Evolutionary conservation across 2,329 filamentous ascomycete species (phyloP).

Genomic region (Orbilia javanica): DNA sequence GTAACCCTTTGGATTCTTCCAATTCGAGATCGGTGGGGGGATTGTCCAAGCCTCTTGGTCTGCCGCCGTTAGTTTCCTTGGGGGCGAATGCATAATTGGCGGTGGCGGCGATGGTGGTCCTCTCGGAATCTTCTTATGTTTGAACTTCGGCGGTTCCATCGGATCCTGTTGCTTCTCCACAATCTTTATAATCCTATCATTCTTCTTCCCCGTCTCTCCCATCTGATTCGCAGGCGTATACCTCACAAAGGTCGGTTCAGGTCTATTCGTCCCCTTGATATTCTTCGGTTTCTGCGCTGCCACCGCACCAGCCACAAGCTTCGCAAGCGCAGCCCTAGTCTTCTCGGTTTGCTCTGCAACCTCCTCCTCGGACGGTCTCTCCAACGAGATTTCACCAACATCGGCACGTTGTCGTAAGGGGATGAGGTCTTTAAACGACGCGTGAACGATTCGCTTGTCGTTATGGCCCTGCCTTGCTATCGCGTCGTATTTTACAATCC

Average conservation of each 20-base stretch:
- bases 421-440: slow-evolving; percentile 96
- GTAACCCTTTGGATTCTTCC: slow-evolving; percentile 99
- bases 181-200: slow-evolving; percentile 98
- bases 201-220: slow-evolving; percentile 86
- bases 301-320: slow-evolving; percentile 84
- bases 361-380: slow-evolving; percentile 85
- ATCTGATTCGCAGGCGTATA: slow-evolving; percentile 98
- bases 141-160: slow-evolving; percentile 97
- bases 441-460: slow-evolving; percentile 86
- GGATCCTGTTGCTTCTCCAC: slow-evolving; percentile 93
- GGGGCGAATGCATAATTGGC: slow-evolving; percentile 93
- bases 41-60: slow-evolving; percentile 98
- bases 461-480: slow-evolving; percentile 90
- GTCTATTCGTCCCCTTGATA: slow-evolving; percentile 81
- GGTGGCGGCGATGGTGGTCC: slow-evolving; percentile 92
- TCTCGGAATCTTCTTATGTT: slow-evolving; percentile 97
- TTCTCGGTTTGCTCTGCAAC: slow-evolving; percentile 86
- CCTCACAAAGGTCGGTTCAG: slow-evolving; percentile 91
- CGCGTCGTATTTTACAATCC: slow-evolving; percentile 95
- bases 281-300: slow-evolving; percentile 97
- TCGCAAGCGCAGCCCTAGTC: slow-evolving; percentile 86
- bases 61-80: slow-evolving; percentile 92
- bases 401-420: slow-evolving; percentile 92
- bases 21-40: slow-evolving; percentile 90
- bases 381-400: slow-evolving; percentile 88